Conservation (phyloP, 768 basidiomycete species). For the Hericium erinaceus region DNA sequence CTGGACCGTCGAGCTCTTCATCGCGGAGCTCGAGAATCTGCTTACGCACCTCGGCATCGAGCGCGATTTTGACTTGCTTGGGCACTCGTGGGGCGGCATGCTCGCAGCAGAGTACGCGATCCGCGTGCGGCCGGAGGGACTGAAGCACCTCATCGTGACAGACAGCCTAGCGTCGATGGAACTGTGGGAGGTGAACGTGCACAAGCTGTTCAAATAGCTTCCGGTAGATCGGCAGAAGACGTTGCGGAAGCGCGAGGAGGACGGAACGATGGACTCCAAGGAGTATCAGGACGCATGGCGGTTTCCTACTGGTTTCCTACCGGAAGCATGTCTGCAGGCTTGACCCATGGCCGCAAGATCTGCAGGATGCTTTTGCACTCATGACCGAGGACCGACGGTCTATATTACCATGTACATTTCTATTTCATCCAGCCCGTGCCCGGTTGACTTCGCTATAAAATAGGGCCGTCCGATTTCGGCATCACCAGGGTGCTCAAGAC, state of each 20-base stretch:
- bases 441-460: constrained; percentile 4
- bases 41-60: constrained; percentile 31
- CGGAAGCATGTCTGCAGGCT: constrained; percentile 33
- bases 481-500: constrained; percentile 31
- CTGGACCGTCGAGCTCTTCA: constrained; percentile 41
- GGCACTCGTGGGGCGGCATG: constrained; percentile 55
- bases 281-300: constrained; percentile 34
- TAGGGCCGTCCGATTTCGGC: constrained; percentile 28
- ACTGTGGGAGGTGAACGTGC: constrained; percentile 29
- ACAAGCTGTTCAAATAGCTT: constrained; percentile 24
- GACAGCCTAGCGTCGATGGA: constrained; percentile 35
- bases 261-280: constrained; percentile 30
- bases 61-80: constrained; percentile 33
- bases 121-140: constrained; percentile 32
- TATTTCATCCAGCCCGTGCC: neutral
- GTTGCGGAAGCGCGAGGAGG: constrained; percentile 37
- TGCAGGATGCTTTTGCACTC: constrained; percentile 25
- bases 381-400: constrained; percentile 38
- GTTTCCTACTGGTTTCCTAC: constrained; percentile 25
- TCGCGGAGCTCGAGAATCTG: constrained; percentile 45
- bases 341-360: constrained; percentile 34
- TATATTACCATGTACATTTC: constrained; percentile 34
- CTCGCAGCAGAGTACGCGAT: constrained; percentile 33
- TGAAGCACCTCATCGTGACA: constrained; percentile 37
- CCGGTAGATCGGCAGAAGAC: constrained; percentile 32